Evolutionary conservation across 495 filamentous ascomycete species (phyloP), one percentile per base, ranked within the genome.

Genomic region (Hypoxylon crocopeplum): DNA sequence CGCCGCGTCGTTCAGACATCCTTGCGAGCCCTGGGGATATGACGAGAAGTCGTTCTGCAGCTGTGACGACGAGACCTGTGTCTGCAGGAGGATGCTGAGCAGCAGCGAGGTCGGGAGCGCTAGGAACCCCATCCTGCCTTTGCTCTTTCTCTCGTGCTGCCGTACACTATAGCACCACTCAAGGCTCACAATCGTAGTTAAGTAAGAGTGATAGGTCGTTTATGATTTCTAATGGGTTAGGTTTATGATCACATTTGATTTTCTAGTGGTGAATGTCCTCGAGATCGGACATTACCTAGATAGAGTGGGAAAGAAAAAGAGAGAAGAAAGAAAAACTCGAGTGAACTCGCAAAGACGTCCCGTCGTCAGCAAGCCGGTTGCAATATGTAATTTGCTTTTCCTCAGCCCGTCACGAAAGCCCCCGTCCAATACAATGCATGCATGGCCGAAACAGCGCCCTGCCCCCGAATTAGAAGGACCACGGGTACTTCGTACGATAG

Each of bases 11-110:
- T 61, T 66, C 16, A 79, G 54, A 39, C 78, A 81, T 33, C 62
- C 25, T 30, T 75, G 76, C 1, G 78, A 68, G 30, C 44, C 52
- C 39, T 57, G 7, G 1, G 78, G 78, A 57, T 79, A 81, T 33
- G 75, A 55, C 19, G 62, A 62, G 64, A 79, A 81, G 63, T 79
- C 69, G 62, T 72, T 68, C 3, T 64, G 13, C 36, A 66, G 19
- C n/a, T 46, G 46, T 11, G 56, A 64, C 22, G 37, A 60, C 32
- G 45, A 51, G 7, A 57, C 30, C n/a, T 57, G 36, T 5, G 71
- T 60, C 27, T 61, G 64, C 15, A 76, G 48, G 27, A 75, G 29
- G 32, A 79, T 61, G 53, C 61, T 48, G 29, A 74, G 34, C n/a
- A 70, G 57, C 13, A 70, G 56, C 38, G 64, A 58, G 12, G 57